phyloP scores from a whole-genome alignment of 169 alveolate genomes.

The Babesia bovis region DNA sequence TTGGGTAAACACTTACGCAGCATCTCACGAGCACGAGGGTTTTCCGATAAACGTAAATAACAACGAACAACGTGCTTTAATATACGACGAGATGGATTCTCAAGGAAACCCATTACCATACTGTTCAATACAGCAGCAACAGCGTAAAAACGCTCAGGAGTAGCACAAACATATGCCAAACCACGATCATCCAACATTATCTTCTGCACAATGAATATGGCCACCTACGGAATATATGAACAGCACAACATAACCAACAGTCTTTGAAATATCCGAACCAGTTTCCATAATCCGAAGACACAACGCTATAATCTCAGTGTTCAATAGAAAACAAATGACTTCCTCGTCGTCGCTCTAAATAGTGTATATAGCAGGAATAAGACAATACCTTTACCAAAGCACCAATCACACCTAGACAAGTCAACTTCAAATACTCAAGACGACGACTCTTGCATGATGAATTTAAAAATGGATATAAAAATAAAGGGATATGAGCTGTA shows the following conservation, averaged over 20 bases:
- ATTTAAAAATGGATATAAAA: slow-evolving; percentile 96
- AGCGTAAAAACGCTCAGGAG: slow-evolving; percentile 97
- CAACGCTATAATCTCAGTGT: slow-evolving; percentile 96
- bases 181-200: slow-evolving; percentile 96
- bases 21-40: slow-evolving; percentile 89
- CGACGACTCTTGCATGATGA: slow-evolving; percentile 94
- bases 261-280: slow-evolving; percentile 96
- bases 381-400: slow-evolving; percentile 93
- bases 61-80: slow-evolving; percentile 95
- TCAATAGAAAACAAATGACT: slow-evolving; percentile 92
- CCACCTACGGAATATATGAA: slow-evolving; percentile 71
- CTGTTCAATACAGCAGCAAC: slow-evolving; percentile 92
- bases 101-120: slow-evolving; percentile 88
- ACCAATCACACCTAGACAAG: slow-evolving; percentile 99
- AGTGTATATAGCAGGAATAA: not conserved
- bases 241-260: slow-evolving; percentile 68
- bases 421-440: slow-evolving; percentile 95
- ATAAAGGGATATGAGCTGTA: slow-evolving; percentile 96
- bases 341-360: slow-evolving; percentile 91
- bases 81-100: slow-evolving; percentile 91
- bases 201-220: slow-evolving; percentile 98
- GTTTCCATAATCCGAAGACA: slow-evolving; percentile 99
- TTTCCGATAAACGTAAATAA: slow-evolving; percentile 95
- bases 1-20: slow-evolving; percentile 82
- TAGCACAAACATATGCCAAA: slow-evolving; percentile 92